phyloP scores from a whole-genome alignment of 331 rosid species.

The Quercus lobata region DNA sequence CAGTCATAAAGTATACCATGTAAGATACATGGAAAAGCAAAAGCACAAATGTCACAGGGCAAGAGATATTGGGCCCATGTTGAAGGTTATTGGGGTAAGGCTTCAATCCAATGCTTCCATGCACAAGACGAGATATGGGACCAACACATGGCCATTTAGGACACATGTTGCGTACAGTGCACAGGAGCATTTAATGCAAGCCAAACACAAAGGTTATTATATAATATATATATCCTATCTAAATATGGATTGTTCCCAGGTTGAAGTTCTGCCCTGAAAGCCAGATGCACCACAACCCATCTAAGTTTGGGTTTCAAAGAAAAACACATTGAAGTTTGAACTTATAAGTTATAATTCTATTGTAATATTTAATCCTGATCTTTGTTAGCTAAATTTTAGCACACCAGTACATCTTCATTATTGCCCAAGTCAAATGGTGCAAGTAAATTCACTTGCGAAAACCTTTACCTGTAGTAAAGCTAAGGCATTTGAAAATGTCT shows the following conservation, averaged over 20 bases:
- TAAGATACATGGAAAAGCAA: neutral
- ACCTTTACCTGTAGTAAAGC: slow-evolving; percentile 52
- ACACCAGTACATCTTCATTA: slow-evolving; percentile 1
- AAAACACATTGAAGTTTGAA: neutral
- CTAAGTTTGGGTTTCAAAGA: neutral
- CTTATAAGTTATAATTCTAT: neutral
- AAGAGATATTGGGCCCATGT: neutral
- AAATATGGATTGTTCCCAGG: neutral
- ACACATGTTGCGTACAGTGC: too few relatives aligned
- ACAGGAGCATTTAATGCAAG: too few relatives aligned
- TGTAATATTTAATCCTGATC: neutral
- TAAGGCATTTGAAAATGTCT: slow-evolving; percentile 69
- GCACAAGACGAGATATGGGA: too few relatives aligned
- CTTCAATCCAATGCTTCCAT: too few relatives aligned
- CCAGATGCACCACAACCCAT: neutral
- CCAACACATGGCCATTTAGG: too few relatives aligned
- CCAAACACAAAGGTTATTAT: too few relatives aligned
- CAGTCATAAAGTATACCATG: neutral
- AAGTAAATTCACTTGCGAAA: slow-evolving; percentile 9
- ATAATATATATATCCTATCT: neutral
- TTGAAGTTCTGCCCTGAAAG: neutral
- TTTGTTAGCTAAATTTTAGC: neutral
- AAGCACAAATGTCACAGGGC: neutral
- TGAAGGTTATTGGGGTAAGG: neutral
- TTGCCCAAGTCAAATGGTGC: neutral